Evolutionary conservation across 805 yeast genomes (phyloP), one percentile per base, ranked within the genome.

Genomic region (Lipomyces sp.): DNA sequence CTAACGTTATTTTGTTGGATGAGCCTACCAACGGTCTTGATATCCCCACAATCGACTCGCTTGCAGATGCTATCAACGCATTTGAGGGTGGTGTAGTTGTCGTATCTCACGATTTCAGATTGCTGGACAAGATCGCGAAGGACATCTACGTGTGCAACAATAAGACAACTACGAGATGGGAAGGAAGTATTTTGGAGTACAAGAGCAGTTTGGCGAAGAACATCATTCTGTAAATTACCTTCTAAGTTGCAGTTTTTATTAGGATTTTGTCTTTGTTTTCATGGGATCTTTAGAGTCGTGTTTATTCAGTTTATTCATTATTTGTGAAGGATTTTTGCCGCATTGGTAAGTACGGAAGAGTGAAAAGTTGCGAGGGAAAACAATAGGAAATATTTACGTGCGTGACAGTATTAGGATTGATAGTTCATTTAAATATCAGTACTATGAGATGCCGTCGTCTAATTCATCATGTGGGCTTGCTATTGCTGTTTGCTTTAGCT

Each of bases 11-110:
- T 65, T 76, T 93, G 68, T 78, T 93, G 74, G 98, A 93, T 78
- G 98, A 93, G 83, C 98, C 98, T 81, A 93, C 98, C 61, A 93
- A 93, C 80, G 98, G 98, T 79, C 78, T 93, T 73, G 98, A 93
- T 78, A 91, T 93, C 65, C 89, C 97, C 66, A 90, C 98, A 45
- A 93, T 93, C 68, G 98, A 93, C 74, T 93, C 98, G 39, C 78
- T 93, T 65, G 98, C 97, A 47, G 95, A 85, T 50, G 98, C 98
- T 59, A 91, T 93, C 69, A 83, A 89, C 61, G 84, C 81, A 29
- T 93, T 86, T 79, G 86, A 83, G 68, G 98, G 98, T 74, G 98
- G 98, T 79, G 96, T 91, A 47, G 95, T 89, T 61, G 96, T 93
- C 53, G 98, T 93, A 60, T 89, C 97, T 57, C 98, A 93, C 80